Conservation (phyloP, 2,329 filamentous ascomycete species). For the Colletotrichum godetiae region DNA sequence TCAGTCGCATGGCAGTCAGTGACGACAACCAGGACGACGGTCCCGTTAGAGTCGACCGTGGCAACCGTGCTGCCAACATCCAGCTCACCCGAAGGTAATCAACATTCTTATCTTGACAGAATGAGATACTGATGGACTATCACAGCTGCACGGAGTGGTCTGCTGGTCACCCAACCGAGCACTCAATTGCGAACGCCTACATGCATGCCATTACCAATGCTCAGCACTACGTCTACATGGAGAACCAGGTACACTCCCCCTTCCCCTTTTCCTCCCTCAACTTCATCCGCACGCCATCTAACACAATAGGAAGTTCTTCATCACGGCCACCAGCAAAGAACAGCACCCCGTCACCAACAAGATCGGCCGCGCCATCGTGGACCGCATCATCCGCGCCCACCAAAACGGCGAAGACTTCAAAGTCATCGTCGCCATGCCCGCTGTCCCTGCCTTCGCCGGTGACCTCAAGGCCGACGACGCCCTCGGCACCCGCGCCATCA, state of each 20-base stretch:
- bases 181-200: conserved; percentile 90
- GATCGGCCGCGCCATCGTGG: conserved; percentile 82
- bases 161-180: conserved; percentile 64
- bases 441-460: conserved; percentile 85
- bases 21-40: conserved; percentile 42
- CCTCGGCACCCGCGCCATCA: conserved; percentile 83
- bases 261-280: conserved; percentile 1
- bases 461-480: conserved; percentile 79
- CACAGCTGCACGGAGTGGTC: conserved; percentile 63
- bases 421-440: conserved; percentile 81
- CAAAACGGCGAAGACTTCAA: conserved; percentile 74
- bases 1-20: conserved; percentile 52
- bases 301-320: conserved; percentile 74
- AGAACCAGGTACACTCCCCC: conserved; percentile 68
- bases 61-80: conserved; percentile 50
- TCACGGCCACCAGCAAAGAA: conserved; percentile 78
- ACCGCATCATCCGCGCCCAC: conserved; percentile 79
- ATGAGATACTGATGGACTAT: neutral
- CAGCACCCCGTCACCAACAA: conserved; percentile 81
- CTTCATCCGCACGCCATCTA: neutral
- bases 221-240: conserved; percentile 81
- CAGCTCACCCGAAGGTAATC: conserved; percentile 63
- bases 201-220: conserved; percentile 76
- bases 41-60: conserved; percentile 30
- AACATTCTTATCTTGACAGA: neutral